Evolutionary conservation across 208 protist genomes (phyloP).

Genomic region (Trypanosomatidae sp.): DNA sequence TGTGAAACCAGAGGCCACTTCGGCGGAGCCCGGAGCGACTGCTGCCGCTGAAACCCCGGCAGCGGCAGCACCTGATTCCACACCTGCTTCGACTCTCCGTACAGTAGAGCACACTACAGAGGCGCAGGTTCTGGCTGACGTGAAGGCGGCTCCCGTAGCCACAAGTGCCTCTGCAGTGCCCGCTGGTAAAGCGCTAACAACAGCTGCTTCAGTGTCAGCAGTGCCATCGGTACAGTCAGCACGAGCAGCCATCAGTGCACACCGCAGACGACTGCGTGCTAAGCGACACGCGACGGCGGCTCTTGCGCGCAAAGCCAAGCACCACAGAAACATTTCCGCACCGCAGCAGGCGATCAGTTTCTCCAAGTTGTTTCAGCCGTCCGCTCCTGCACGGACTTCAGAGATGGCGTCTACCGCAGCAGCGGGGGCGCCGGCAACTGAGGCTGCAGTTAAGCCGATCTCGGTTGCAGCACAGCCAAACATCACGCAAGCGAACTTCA

Average conservation of each 20-base stretch:
- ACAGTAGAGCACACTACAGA: background rate
- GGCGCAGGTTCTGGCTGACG: background rate
- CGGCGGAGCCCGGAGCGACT: background rate
- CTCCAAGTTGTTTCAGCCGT: background rate
- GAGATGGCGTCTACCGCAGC: background rate
- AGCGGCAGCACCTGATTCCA: background rate
- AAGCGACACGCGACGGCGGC: slow-evolving; percentile 3
- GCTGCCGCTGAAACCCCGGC: background rate
- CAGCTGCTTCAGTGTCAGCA: background rate
- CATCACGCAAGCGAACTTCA: background rate
- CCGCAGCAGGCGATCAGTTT: background rate
- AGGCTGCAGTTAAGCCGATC: background rate
- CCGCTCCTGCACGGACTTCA: background rate
- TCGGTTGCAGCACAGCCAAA: background rate
- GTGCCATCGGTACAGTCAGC: background rate
- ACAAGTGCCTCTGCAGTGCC: background rate
- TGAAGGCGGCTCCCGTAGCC: background rate
- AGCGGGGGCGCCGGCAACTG: background rate
- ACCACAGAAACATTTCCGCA: background rate
- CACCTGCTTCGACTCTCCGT: background rate
- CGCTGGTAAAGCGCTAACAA: background rate
- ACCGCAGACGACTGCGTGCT: slow-evolving; percentile 1
- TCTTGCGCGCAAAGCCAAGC: background rate
- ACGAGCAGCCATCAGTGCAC: slow-evolving; percentile 3
- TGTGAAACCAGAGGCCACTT: background rate